Evolutionary conservation across 768 basidiomycete species (phyloP), one percentile per base, ranked within the genome.

Genomic region (Hygrophorus pudorinus): DNA sequence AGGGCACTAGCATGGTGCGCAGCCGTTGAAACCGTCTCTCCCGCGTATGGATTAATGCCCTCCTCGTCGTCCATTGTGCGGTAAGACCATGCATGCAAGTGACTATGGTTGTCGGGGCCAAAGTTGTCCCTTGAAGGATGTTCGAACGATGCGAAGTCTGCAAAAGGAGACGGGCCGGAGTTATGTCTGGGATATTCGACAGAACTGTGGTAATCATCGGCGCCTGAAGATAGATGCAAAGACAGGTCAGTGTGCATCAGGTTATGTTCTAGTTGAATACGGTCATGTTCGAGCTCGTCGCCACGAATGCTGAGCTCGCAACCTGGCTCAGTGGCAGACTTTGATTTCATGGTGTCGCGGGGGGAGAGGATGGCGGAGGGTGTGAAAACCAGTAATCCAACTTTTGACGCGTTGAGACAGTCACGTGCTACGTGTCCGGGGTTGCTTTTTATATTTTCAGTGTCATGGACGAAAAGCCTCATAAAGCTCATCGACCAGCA

Each of bases 1-100:
- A 94, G 67, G 2, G 78, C 88, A 50, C 84, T 88, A 18, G 88
- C 90, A 62, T 96, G 92, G 60, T 96, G 92, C 1, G 81, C 87
- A 7, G 78, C 79, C 0, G 91, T 93, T 0, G 87, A 91, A 47
- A 88, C 60, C 0, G 84, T 85, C 46, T 79, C 77, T 16, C 74
- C 78, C 32, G 71, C 75, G 51, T 79, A 85, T 0, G 82, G 81
- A 50, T 73, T 68, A 27, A 81, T 63, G 14, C 78, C 81, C 10
- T 83, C 81, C 3, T 85, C 81, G 44, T 84, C 78, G 47, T 72
- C 24, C 24, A 24, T 75, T 11, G 66, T 70, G 42, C 66, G 70
- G 54, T 76, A 74, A 16, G 76, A 76, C 78, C 77, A 81, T 0
- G 68, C 68, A 47, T 74, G 74, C 18, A 68, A 56, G 33, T 66